A percentile compares a stretch with the other conserved stretches of the same genome.
Evolutionary conservation across 1,284 basidiomycete genomes (phyloP).

Genomic region (Moesziomyces parantarcticus): DNA sequence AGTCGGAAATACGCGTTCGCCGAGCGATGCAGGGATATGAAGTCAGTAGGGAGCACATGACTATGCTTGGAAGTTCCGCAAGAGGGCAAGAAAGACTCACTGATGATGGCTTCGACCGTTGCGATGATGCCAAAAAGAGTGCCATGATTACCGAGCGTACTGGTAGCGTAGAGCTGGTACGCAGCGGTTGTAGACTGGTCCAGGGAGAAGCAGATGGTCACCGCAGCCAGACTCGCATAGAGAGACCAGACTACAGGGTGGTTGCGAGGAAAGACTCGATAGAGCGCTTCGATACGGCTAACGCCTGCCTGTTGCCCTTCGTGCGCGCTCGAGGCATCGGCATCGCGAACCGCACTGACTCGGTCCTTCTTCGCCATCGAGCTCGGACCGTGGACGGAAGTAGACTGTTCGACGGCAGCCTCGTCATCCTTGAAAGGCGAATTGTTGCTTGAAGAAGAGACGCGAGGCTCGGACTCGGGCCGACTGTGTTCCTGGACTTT

Average conservation of each 20-base stretch:
- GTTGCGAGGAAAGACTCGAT: conserved; percentile 25
- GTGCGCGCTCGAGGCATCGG: conserved; percentile 15
- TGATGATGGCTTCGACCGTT: conserved; percentile 23
- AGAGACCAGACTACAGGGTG: conserved; percentile 12
- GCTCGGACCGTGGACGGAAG: conserved; percentile 2
- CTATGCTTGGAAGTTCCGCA: conserved; percentile 6
- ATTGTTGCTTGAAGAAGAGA: conserved; percentile 6
- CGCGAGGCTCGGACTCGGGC: conserved; percentile 3
- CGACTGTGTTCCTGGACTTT: not conserved
- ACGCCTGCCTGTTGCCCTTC: conserved; percentile 28
- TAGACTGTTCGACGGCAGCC: conserved; percentile 1
- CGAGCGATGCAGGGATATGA: too few relatives aligned
- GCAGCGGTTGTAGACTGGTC: conserved; percentile 19
- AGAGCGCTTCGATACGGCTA: conserved; percentile 32
- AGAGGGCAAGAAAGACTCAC: conserved; percentile 15
- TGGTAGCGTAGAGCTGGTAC: conserved; percentile 41
- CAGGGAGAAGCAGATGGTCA: conserved; percentile 20
- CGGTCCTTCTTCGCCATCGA: not conserved
- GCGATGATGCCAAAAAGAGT: conserved; percentile 40
- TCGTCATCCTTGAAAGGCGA: conserved; percentile 12
- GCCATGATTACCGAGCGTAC: conserved; percentile 37
- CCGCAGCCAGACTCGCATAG: conserved; percentile 19
- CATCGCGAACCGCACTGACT: conserved; percentile 18
- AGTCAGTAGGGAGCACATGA: not conserved
- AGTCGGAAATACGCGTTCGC: not conserved